Evolutionary conservation across 495 filamentous ascomycete species (phyloP), one percentile per base, ranked within the genome.

Genomic region (Annulohypoxylon maeteangense): DNA sequence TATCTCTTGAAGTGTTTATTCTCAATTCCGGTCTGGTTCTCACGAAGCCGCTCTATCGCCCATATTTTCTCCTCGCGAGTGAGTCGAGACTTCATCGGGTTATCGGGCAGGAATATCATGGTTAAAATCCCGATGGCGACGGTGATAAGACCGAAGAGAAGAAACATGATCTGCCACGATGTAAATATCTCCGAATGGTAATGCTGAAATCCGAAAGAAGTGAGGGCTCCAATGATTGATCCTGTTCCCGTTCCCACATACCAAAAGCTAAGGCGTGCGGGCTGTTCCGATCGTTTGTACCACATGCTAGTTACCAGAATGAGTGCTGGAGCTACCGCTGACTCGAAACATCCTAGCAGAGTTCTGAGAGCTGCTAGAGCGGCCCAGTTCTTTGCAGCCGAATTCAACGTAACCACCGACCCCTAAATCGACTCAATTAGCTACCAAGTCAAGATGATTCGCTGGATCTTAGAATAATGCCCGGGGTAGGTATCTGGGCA

Each of bases 21-120:
- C 62, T 89, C 87, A 53, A 91, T 85, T 4, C 90, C 90, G 51
- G 89, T 88, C 74, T 89, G 84, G 65, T 92, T 90, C 57, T 83
- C 77, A 3, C 86, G 81, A 8, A 90, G 83, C 18, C 89, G 81
- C 51, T 87, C 87, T 56, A 92, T 78, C 0, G 85, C 85, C 45
- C 88, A 80, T 1, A 82, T 73, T 45, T 81, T 82, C 58, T 88
- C 84, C 16, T 81, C 78, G 31, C 80, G 77, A 25, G 73, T 81
- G 54, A 85, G 83, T n/a, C 77, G 75, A 4, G 86, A 81, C 20
- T 73, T 82, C 60, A 82, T 78, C 0, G 82, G 86, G 12, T 77
- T 84, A 53, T 87, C 85, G 0, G 86, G 86, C 51, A 88, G 73
- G 48, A 84, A 65, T 50, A 75, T 53, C 47, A 71, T 23, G 2